Percentiles rank a stretch among this genome's conserved stretches.
Evolutionary conservation across 129 eudicot genomes (phyloP).

Genomic region (Centella asiatica): DNA sequence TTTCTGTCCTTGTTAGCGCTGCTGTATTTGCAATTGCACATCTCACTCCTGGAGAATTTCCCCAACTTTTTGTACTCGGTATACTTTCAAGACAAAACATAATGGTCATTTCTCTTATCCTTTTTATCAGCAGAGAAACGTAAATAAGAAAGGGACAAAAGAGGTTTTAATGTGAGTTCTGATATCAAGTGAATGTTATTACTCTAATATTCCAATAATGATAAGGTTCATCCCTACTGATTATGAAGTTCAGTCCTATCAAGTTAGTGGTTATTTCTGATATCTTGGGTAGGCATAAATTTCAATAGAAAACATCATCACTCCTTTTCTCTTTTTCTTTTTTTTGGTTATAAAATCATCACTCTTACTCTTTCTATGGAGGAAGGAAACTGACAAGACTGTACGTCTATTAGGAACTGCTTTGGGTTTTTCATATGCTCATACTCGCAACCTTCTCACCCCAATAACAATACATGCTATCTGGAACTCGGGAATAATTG

Average conservation of each 20-base stretch:
- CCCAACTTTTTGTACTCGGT: slow-evolving; percentile 95
- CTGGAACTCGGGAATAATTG: slow-evolving; percentile 92
- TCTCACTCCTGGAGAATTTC: slow-evolving; percentile 98
- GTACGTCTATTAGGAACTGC: slow-evolving; percentile 47
- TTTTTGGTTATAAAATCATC: too few species aligned
- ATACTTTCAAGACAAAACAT: slow-evolving; percentile 8
- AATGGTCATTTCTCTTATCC: background rate
- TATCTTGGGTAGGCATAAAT: background rate
- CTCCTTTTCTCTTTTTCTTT: too few species aligned
- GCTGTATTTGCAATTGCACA: slow-evolving; percentile 93
- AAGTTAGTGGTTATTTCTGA: background rate
- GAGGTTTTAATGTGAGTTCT: background rate
- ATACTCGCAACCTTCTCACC: slow-evolving; percentile 91
- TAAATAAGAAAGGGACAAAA: background rate
- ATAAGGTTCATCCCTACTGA: background rate
- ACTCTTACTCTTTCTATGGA: background rate
- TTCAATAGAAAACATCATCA: background rate
- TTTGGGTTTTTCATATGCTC: slow-evolving; percentile 94
- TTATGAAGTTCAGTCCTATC: background rate
- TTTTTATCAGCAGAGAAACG: background rate
- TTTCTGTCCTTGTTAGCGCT: slow-evolving; percentile 74
- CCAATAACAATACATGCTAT: slow-evolving; percentile 85
- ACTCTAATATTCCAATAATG: background rate
- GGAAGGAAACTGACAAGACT: background rate
- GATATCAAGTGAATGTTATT: background rate